These are phyloP conservation scores for Boletellus sp. DNA, from an alignment of 768 basidiomycete species.

Conservation along the genomic window DNA sequence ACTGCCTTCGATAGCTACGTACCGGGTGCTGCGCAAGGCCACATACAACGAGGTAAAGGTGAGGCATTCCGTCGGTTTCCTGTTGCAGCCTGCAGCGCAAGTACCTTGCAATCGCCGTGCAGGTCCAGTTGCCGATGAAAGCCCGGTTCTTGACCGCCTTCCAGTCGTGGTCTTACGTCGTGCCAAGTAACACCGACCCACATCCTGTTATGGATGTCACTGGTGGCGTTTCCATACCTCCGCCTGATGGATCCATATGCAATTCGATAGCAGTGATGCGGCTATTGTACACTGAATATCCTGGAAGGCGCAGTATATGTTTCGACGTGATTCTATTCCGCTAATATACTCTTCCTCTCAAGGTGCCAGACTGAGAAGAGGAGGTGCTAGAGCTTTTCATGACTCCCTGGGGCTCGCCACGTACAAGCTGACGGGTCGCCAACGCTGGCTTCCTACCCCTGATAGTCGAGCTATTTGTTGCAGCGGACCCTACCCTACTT, in stretches of 20 bases:
- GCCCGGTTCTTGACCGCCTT: not conserved
- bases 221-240: not conserved
- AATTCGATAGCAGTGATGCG: slow-evolving; percentile 7
- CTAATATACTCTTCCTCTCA: slow-evolving; percentile 18
- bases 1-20: slow-evolving; percentile 10
- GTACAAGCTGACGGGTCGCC: slow-evolving; percentile 8
- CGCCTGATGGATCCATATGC: not conserved
- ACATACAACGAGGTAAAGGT: slow-evolving; percentile 20
- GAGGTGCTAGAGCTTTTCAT: slow-evolving; percentile 22
- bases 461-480: slow-evolving; percentile 7
- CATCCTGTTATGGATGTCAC: not conserved
- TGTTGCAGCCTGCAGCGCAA: too few species aligned
- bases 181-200: not conserved
- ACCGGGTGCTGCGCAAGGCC: slow-evolving; percentile 3
- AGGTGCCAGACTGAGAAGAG: slow-evolving; percentile 26
- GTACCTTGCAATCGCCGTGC: too few species aligned
- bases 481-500: slow-evolving; percentile 9
- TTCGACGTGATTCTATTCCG: not conserved
- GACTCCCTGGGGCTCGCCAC: slow-evolving; percentile 11
- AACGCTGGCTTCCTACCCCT: slow-evolving; percentile 12
- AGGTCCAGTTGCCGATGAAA: too few species aligned
- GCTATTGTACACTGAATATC: slow-evolving; percentile 25
- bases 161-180: not conserved
- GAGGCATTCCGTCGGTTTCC: slow-evolving; percentile 14
- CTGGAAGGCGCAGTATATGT: not conserved